Conservation (phyloP, 2,329 filamentous ascomycete genomes). For the Raffaelea deltoideospora region DNA sequence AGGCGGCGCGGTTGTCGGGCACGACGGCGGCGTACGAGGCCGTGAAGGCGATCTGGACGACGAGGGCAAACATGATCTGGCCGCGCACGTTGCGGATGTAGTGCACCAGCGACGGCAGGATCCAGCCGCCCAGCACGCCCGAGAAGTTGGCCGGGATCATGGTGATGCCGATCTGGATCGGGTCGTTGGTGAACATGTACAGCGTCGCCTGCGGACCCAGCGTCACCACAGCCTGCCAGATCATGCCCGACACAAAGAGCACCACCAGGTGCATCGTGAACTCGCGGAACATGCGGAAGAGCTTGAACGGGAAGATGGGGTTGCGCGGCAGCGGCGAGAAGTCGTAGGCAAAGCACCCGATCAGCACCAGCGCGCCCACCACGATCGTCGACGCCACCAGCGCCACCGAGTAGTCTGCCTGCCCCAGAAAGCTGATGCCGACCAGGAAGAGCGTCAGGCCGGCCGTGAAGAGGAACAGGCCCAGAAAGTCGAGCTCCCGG, state of each 20-base stretch:
- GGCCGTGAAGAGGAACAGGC: conserved; percentile 10
- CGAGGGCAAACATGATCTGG: conserved; percentile 16
- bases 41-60: conserved; percentile 15
- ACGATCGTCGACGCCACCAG: conserved; percentile 9
- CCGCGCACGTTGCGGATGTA: conserved; percentile 16
- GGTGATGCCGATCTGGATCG: conserved; percentile 14
- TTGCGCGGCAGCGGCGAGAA: conserved; percentile 9
- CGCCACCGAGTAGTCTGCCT: conserved; percentile 6
- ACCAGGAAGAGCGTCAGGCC: conserved; percentile 11
- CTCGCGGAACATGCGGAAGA: conserved; percentile 15
- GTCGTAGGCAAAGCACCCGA: conserved; percentile 11
- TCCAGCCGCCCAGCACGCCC: conserved; percentile 14
- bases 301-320: conserved; percentile 13
- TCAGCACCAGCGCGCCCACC: conserved; percentile 9
- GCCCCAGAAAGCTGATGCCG: conserved; percentile 10
- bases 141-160: conserved; percentile 13
- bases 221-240: conserved; percentile 13
- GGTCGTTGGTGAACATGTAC: conserved; percentile 17
- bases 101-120: conserved; percentile 16
- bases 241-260: conserved; percentile 17
- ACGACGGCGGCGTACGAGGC: conserved; percentile 14
- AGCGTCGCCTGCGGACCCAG: conserved; percentile 15
- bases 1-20: conserved; percentile 14
- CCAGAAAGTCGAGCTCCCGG: conserved; percentile 16
- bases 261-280: conserved; percentile 16